A percentile compares a stretch with the other conserved stretches of the same genome.
phyloP scores from a whole-genome alignment of 371 early-diverging fungal species.

The Mortierella sp. region DNA sequence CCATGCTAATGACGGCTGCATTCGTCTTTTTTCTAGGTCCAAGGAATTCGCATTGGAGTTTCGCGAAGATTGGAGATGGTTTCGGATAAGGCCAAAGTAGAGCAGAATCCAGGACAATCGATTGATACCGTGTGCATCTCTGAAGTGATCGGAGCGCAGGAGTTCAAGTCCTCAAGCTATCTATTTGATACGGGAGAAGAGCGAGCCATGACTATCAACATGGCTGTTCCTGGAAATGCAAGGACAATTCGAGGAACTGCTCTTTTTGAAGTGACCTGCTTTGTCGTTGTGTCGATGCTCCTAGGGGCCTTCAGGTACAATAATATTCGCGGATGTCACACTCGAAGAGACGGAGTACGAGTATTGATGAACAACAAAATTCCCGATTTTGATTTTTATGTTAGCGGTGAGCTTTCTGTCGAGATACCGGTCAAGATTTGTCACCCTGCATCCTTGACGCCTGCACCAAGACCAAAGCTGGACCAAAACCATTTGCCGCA shows the following conservation, averaged over 20 bases:
- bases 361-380: too few species aligned
- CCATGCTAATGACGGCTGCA: neutral
- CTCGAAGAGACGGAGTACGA: too few species aligned
- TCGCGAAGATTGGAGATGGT: conserved; percentile 59
- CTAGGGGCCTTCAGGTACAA: conserved; percentile 64
- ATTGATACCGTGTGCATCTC: conserved; percentile 57
- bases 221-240: conserved; percentile 61
- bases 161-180: conserved; percentile 63
- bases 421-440: conserved; percentile 68
- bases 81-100: conserved; percentile 53
- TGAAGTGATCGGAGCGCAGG: conserved; percentile 57
- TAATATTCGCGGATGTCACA: too few species aligned
- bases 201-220: conserved; percentile 58
- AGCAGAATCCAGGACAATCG: conserved; percentile 40
- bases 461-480: conserved; percentile 57
- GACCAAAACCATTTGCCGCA: conserved; percentile 56
- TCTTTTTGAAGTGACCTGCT: conserved; percentile 62
- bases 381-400: too few species aligned
- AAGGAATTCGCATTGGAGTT: conserved; percentile 63
- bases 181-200: conserved; percentile 68
- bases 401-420: conserved; percentile 61
- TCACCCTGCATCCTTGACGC: conserved; percentile 62
- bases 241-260: conserved; percentile 64
- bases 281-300: conserved; percentile 58
- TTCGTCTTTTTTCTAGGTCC: conserved; percentile 53